Evolutionary conservation across 2,329 filamentous ascomycete genomes (phyloP), one percentile per base, ranked within the genome.

Genomic region (Chrysosporium queenslandicum): DNA sequence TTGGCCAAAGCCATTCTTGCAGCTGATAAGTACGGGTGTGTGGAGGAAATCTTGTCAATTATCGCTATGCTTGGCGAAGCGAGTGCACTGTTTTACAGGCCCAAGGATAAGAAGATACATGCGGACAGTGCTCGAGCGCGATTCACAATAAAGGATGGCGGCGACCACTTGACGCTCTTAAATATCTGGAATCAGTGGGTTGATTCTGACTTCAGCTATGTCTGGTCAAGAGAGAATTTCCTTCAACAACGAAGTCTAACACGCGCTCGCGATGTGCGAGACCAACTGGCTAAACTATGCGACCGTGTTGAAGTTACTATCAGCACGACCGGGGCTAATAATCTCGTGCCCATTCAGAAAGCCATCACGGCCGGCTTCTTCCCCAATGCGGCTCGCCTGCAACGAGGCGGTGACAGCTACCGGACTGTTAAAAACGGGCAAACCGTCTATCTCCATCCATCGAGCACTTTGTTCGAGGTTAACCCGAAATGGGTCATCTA

Each of bases 171-270:
- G 4, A 89, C 87, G 0, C 78, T 94, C 1, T 80, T 97, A 45
- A 95, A 95, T 63, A 85, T 98, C 60, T 98, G 85, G 82, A 91
- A 92, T 61, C 87, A 95, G 66, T 98, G 89, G 86, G 87, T 90
- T 1, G 91, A 97, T 64, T 84, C 81, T 46, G 91, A 95, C 68
- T 98, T 88, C 70, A 87, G 81, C 47, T 83, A 81, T 50, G 81
- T 94, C 42, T 98, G 90, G 90, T 76, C 87, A 0, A 83, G 84
- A 46, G 91, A 97, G 70, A 96, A 97, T 66, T 98, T 94, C 67
- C 66, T 98, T 8, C 90, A 97, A 65, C 88, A 94, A 66, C 82
- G 90, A 14, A 86, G 84, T n/a, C 76, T 98, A 2, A 92, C 85
- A 0, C 81, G 92, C 1, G 91, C 89, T 0, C 82, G 91, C 27